Evolutionary conservation across 2,329 filamentous ascomycete genomes (phyloP).

Genomic region (Blastomyces percursus): DNA sequence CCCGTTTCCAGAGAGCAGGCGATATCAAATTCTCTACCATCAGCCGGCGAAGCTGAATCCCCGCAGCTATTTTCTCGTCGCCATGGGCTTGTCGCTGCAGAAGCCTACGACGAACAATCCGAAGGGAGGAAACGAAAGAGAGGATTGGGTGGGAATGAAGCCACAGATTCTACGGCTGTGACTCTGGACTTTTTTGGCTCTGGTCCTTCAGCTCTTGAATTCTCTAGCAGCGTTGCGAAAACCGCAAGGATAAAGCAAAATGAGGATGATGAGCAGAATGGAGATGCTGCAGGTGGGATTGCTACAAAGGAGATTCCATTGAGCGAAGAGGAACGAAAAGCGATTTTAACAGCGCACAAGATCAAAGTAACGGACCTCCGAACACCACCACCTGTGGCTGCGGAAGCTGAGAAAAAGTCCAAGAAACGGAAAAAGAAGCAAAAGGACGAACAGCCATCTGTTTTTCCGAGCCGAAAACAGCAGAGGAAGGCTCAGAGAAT

Average conservation of each 20-base stretch:
- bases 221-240: slow-evolving; percentile 17
- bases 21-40: slow-evolving; percentile 26
- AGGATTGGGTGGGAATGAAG: slow-evolving; percentile 17
- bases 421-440: slow-evolving; percentile 45
- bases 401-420: slow-evolving; percentile 30
- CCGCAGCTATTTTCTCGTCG: slow-evolving; percentile 29
- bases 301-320: slow-evolving; percentile 29
- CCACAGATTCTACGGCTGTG: slow-evolving; percentile 16
- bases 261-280: slow-evolving; percentile 17
- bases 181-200: slow-evolving; percentile 31
- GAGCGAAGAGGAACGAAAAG: slow-evolving; percentile 60
- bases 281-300: slow-evolving; percentile 16
- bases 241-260: slow-evolving; percentile 7
- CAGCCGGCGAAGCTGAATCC: slow-evolving; percentile 30
- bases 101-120: slow-evolving; percentile 8
- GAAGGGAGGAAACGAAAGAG: slow-evolving; percentile 31
- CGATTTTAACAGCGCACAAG: slow-evolving; percentile 66
- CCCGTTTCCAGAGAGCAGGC: slow-evolving; percentile 18
- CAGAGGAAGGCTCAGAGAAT: slow-evolving; percentile 46
- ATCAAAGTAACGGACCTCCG: slow-evolving; percentile 74
- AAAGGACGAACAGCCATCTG: slow-evolving; percentile 38
- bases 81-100: slow-evolving; percentile 19
- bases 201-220: neutral
- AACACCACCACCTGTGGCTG: neutral
- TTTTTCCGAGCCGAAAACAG: slow-evolving; percentile 36